These are phyloP conservation scores for Neckera pumila DNA, from an alignment of 225 moss, liverwort and hornwort genomes.

Conservation along the genomic window DNA sequence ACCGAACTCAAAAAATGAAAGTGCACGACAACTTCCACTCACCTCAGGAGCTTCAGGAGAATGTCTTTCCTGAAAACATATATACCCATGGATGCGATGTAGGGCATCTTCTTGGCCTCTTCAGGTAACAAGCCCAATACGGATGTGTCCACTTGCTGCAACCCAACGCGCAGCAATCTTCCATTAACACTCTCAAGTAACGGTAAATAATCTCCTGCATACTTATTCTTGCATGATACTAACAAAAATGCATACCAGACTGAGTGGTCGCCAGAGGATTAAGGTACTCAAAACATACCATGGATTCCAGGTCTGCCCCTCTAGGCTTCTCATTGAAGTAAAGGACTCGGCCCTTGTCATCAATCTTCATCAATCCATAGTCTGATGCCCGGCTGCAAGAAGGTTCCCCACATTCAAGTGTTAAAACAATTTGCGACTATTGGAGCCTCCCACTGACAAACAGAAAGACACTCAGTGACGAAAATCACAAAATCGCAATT, in stretches of 20 bases:
- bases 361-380: conserved; percentile 88
- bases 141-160: conserved; percentile 74
- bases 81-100: conserved; percentile 83
- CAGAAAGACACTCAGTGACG: neutral
- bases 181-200: neutral
- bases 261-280: neutral
- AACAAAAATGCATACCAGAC: neutral
- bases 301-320: conserved; percentile 58
- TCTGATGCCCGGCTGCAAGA: conserved; percentile 84
- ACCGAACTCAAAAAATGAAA: neutral
- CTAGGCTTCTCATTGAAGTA: conserved; percentile 94
- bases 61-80: conserved; percentile 67
- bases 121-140: conserved; percentile 61
- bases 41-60: conserved; percentile 39
- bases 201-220: neutral
- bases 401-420: neutral
- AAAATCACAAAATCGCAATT: neutral
- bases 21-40: neutral
- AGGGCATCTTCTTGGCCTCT: conserved; percentile 64
- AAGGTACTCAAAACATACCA: conserved; percentile 30
- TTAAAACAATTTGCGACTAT: neutral
- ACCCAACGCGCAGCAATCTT: neutral
- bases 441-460: neutral
- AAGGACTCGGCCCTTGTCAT: conserved; percentile 66
- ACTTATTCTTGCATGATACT: neutral